Conservation (phyloP, 305 asterid species). For the Rubia tinctorum region DNA sequence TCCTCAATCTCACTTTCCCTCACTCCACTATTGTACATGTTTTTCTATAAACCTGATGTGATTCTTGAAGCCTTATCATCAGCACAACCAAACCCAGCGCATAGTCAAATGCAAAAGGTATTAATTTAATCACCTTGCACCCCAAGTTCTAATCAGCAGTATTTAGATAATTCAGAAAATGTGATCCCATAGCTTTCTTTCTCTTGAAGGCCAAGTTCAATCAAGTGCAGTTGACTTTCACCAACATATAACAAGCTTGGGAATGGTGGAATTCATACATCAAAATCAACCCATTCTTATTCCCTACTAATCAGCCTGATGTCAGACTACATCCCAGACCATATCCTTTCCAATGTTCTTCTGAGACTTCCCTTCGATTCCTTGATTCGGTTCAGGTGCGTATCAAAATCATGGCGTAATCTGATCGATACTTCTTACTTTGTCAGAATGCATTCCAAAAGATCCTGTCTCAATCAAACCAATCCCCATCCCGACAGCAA, state of each 20-base stretch:
- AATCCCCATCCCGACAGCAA: conserved; percentile 1
- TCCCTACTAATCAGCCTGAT: neutral
- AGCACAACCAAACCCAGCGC: too few relatives aligned
- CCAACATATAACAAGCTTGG: neutral
- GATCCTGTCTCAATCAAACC: neutral
- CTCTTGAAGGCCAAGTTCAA: neutral
- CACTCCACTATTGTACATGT: too few relatives aligned
- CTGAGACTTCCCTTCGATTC: conserved; percentile 13
- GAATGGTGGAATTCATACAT: neutral
- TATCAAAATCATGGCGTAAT: conserved; percentile 11
- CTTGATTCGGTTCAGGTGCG: conserved; percentile 10
- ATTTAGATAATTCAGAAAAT: too few relatives aligned
- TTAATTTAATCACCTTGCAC: too few relatives aligned
- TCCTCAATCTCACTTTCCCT: too few relatives aligned
- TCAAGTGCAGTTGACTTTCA: neutral
- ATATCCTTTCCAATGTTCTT: too few relatives aligned
- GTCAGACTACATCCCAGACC: too few relatives aligned
- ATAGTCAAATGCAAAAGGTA: too few relatives aligned
- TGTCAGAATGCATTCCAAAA: neutral
- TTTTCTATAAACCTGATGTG: too few relatives aligned
- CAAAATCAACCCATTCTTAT: neutral
- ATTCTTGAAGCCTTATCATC: too few relatives aligned
- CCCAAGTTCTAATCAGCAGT: too few relatives aligned
- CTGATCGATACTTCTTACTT: neutral
- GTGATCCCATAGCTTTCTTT: too few relatives aligned